Conservation (phyloP, 805 yeast genomes). For the Sugiyamaella smithiae region DNA sequence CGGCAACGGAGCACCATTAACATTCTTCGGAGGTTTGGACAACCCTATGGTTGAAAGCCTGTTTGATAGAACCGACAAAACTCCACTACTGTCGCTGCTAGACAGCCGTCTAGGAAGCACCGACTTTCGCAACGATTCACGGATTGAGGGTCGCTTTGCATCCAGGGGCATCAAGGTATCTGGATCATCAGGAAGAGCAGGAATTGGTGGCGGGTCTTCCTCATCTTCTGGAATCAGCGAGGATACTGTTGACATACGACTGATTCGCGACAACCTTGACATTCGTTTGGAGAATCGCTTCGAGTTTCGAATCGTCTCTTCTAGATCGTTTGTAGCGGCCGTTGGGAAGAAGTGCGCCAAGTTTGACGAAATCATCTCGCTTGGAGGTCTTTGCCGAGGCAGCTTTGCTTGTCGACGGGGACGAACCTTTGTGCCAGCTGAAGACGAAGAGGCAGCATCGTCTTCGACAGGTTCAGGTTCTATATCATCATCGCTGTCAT, state of each 20-base stretch:
- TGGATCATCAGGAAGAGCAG: conserved; percentile 9
- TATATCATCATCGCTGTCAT: background rate
- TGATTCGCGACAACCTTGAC: conserved; percentile 40
- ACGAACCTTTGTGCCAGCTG: conserved; percentile 4
- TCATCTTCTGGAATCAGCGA: conserved; percentile 26
- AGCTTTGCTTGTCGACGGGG: conserved; percentile 15
- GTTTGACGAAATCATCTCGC: conserved; percentile 85
- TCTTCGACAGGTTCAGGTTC: background rate
- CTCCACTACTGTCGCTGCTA: background rate
- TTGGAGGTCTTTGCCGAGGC: conserved; percentile 85
- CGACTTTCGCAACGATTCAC: conserved; percentile 10
- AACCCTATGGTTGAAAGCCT: conserved; percentile 7
- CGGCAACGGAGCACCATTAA: background rate
- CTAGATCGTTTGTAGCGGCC: conserved; percentile 65
- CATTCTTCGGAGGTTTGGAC: background rate
- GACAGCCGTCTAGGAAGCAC: conserved; percentile 5
- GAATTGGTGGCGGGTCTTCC: conserved; percentile 25
- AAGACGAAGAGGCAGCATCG: background rate
- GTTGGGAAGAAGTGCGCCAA: conserved; percentile 90
- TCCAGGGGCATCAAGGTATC: background rate
- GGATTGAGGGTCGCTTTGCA: conserved; percentile 4
- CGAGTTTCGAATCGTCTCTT: conserved; percentile 79
- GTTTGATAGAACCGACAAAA: conserved; percentile 6
- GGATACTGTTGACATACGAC: conserved; percentile 31
- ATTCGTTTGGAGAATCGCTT: conserved; percentile 72